A percentile compares a stretch with the other conserved stretches of the same genome.
Conservation (phyloP, 352 stramenopile genomes). For the Phytophthora pinifolia region DNA sequence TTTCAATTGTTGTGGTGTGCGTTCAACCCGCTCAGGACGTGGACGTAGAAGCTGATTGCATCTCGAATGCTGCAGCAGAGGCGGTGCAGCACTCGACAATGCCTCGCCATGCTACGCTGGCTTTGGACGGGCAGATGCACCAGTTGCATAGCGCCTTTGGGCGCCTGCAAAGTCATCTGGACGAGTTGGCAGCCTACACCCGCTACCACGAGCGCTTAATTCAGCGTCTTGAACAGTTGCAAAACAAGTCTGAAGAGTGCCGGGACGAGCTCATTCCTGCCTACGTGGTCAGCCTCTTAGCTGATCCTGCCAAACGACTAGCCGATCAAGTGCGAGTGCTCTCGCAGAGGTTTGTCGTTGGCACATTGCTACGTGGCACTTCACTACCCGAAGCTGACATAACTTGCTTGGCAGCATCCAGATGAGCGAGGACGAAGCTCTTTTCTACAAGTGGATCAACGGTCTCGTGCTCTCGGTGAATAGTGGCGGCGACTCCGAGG, state of each 20-base stretch:
- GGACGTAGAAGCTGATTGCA: constrained; percentile 14
- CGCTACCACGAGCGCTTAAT: constrained; percentile 49
- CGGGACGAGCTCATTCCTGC: constrained; percentile 36
- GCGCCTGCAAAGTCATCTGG: constrained; percentile 40
- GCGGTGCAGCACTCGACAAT: neutral
- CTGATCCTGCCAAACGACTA: constrained; percentile 26
- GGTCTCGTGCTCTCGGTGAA: constrained; percentile 38
- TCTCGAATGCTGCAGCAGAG: constrained; percentile 15
- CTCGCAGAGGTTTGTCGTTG: constrained; percentile 33
- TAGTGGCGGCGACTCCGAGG: neutral
- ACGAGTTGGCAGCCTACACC: constrained; percentile 34
- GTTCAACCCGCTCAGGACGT: constrained; percentile 23
- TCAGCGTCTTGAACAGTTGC: constrained; percentile 30
- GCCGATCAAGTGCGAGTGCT: constrained; percentile 47
- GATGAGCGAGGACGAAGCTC: constrained; percentile 56
- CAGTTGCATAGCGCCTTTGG: constrained; percentile 47
- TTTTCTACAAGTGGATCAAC: constrained; percentile 80
- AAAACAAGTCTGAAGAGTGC: constrained; percentile 27
- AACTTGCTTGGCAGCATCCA: constrained; percentile 35
- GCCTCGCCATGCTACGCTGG: neutral
- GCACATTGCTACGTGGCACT: too few relatives aligned
- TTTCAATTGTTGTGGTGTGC: neutral
- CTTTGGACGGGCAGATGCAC: constrained; percentile 34
- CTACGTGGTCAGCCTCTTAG: constrained; percentile 44
- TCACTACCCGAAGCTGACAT: neutral